A percentile compares a stretch with the other conserved stretches of the same genome.
Conservation (phyloP, 345 rosid genomes). For the sweet orange (Citrus sinensis) region DNA sequence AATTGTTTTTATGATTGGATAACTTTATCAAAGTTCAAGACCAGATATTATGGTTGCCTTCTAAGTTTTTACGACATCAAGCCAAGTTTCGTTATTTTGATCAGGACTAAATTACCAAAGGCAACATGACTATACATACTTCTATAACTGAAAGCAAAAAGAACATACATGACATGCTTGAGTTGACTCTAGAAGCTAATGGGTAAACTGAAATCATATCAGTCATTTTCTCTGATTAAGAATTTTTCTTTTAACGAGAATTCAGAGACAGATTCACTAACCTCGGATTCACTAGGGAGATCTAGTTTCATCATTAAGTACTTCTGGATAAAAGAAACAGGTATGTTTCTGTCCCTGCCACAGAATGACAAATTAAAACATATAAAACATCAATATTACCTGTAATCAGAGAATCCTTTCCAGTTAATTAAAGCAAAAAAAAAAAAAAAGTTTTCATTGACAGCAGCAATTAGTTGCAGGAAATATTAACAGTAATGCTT, state of each 20-base stretch:
- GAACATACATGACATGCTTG: neutral
- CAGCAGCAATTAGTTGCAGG: neutral
- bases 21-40: neutral
- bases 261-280: constrained; percentile 33
- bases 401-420: neutral
- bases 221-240: constrained; percentile 11
- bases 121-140: neutral
- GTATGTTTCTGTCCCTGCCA: constrained; percentile 74
- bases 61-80: neutral
- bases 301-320: constrained; percentile 75
- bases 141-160: neutral
- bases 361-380: neutral
- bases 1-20: neutral
- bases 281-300: constrained; percentile 70
- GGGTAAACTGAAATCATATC: neutral
- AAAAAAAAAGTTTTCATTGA: neutral
- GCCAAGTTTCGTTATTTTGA: neutral
- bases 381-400: neutral
- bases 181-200: neutral
- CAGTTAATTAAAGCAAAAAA: neutral
- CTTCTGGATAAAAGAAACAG: constrained; percentile 80
- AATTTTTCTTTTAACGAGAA: neutral
- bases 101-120: neutral
- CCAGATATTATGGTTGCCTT: neutral
- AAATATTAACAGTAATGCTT: neutral